Evolutionary conservation across 2,329 filamentous ascomycete species (phyloP).

Genomic region (Ceratocystis destructans): DNA sequence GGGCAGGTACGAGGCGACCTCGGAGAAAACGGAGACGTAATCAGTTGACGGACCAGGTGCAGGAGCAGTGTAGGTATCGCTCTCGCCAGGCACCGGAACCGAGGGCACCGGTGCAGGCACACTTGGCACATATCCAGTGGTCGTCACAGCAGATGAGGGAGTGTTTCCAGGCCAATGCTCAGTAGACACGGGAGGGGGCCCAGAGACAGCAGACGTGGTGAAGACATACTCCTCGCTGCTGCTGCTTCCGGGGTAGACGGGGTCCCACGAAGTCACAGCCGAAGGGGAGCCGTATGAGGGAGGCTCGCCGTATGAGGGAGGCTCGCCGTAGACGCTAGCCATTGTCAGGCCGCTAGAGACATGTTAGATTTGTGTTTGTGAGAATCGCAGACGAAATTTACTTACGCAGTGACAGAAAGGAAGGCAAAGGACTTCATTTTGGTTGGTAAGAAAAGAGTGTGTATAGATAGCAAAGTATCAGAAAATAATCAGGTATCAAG

Average conservation of each 20-base stretch:
- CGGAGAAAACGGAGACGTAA: background rate
- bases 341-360: constrained; percentile 12
- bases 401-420: constrained; percentile 13
- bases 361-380: background rate
- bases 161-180: background rate
- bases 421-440: constrained; percentile 16
- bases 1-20: background rate
- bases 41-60: background rate
- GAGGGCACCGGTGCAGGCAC: background rate
- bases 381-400: background rate
- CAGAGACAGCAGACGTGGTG: background rate
- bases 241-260: background rate
- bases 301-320: constrained; percentile 12
- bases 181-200: background rate
- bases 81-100: background rate
- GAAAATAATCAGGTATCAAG: background rate
- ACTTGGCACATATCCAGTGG: background rate
- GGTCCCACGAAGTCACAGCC: background rate
- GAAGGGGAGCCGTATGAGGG: background rate
- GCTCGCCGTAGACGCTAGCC: constrained; percentile 12
- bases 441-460: constrained; percentile 8
- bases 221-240: background rate
- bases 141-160: background rate
- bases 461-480: constrained; percentile 6
- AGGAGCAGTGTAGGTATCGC: background rate